phyloP scores from a whole-genome alignment of 495 filamentous ascomycete species.

The Chaetomidium leptoderma region DNA sequence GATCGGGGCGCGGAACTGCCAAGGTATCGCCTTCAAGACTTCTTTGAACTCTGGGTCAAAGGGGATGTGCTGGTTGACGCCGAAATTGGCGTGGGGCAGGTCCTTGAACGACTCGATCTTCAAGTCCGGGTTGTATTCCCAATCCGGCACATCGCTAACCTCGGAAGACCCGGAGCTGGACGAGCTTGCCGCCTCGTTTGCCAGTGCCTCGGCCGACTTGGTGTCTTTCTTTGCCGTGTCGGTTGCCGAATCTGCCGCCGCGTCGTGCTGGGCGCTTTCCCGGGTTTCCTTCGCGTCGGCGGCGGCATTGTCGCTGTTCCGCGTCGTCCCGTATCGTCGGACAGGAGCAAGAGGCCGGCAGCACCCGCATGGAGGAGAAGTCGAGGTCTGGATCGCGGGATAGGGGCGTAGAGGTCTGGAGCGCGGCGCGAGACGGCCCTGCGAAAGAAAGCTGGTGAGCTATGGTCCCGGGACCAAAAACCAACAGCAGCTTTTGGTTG shows the following conservation, averaged over 20 bases:
- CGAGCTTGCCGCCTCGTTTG: conserved; percentile 27
- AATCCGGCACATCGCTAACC: conserved; percentile 45
- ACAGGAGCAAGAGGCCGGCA: neutral
- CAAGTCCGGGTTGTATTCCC: conserved; percentile 77
- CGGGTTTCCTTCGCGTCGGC: conserved; percentile 20
- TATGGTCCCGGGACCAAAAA: conserved; percentile 13
- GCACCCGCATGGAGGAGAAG: neutral
- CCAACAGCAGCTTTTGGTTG: neutral
- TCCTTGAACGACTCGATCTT: conserved; percentile 77
- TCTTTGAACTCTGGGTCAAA: conserved; percentile 95
- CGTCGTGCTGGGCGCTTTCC: conserved; percentile 23
- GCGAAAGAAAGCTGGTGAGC: conserved; percentile 22
- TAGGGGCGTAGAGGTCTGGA: conserved; percentile 9
- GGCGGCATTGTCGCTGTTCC: conserved; percentile 6
- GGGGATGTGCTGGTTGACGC: conserved; percentile 90
- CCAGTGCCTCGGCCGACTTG: conserved; percentile 23
- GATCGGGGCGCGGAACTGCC: conserved; percentile 90
- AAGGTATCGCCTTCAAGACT: conserved; percentile 77
- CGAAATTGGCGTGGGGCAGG: conserved; percentile 82
- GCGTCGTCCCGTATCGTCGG: conserved; percentile 24
- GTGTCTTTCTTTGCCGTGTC: conserved; percentile 23
- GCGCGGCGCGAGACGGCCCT: conserved; percentile 28
- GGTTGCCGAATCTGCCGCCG: conserved; percentile 25
- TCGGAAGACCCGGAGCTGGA: conserved; percentile 31
- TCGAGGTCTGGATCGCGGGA: neutral